Base-by-base conservation (phyloP, 805 yeast genomes). In the Clavispora asparagi region DNA sequence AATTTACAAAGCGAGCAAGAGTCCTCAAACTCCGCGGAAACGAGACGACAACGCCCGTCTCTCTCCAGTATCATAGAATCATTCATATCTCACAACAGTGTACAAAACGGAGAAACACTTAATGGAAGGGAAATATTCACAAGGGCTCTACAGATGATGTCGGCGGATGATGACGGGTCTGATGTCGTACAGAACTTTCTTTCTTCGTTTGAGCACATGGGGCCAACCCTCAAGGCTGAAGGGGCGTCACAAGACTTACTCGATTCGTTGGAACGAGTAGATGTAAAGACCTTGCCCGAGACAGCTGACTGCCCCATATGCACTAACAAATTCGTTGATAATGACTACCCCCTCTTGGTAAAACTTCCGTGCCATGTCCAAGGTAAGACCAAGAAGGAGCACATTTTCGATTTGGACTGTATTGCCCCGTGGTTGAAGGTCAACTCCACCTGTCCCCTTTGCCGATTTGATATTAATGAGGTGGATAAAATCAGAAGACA, bases 341-440 rank as follows among this genome's bases (percentile, higher is more conserved):
- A 89, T 59, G 70, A 80, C 40, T 83, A 84, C 57, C 96, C 97
- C 2, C 68, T 91, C 41, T 81, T 91, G 11, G 96, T 89, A 14
- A 71, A 76, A 54, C 71, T 91, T 25, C 83, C 85, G 6, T 91
- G 98, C 64, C 71, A 74, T 35, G 60, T 67, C 7, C 64, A 63
- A 41, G 60, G 58, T 25, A 51, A 42, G 36, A 49, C 58, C 31
- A 45, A 60, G 13, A 65, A 59, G 40, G 75, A 71, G 32, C 98
- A 91, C 63, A 75, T 75, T 37, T 91, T 87, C 64, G 98, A 91
- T 61, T 70, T 90, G 52, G 97, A 92, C 54, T 91, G 97, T 62
- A 82, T 92, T 33, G 84, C 85, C 0, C 94, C 95, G 0, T 91
- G 98, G 98, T 71, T 92, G 43, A 78, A 80, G 51, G 70, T 81